phyloP scores from a whole-genome alignment of 2,329 filamentous ascomycete genomes.

The Tolypocladium ophioglossoides region DNA sequence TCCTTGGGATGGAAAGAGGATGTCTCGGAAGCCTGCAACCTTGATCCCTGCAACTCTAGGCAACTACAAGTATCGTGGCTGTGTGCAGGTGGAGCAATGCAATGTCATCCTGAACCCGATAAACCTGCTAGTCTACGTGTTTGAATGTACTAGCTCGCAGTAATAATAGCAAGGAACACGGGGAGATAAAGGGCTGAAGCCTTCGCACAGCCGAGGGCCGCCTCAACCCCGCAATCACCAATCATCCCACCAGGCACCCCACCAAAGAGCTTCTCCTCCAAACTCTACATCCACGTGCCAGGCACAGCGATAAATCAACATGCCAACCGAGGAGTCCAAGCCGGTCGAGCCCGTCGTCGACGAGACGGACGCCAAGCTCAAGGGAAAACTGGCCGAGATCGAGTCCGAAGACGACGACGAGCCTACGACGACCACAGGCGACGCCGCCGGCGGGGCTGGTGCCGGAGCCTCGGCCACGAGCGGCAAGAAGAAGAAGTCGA shows the following conservation, averaged over 20 bases:
- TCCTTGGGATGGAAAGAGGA: neutral
- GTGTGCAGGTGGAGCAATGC: neutral
- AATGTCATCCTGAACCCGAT: too few species aligned
- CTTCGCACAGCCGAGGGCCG: neutral
- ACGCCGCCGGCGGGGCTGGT: too few species aligned
- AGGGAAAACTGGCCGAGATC: slow-evolving; percentile 33
- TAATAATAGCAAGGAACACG: neutral
- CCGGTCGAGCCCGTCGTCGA: slow-evolving; percentile 42
- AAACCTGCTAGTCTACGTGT: too few species aligned
- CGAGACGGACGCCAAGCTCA: slow-evolving; percentile 33
- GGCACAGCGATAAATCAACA: slow-evolving; percentile 9
- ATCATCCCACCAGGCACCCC: neutral
- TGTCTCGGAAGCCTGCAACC: too few species aligned
- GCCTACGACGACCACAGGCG: slow-evolving; percentile 25
- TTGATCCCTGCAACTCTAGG: neutral
- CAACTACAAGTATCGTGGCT: neutral
- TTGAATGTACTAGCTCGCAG: too few species aligned
- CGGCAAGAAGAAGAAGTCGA: slow-evolving; percentile 55
- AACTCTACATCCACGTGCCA: neutral
- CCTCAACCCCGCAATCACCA: neutral
- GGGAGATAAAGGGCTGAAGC: neutral
- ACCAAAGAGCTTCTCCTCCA: neutral
- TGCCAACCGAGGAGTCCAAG: slow-evolving; percentile 53
- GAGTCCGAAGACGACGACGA: slow-evolving; percentile 38
- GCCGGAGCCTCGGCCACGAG: slow-evolving; percentile 10